A percentile compares a stretch with the other conserved stretches of the same genome.
Evolutionary conservation across 2,329 filamentous ascomycete genomes (phyloP).

Genomic region (Phaeosphaeriaceae sp.): DNA sequence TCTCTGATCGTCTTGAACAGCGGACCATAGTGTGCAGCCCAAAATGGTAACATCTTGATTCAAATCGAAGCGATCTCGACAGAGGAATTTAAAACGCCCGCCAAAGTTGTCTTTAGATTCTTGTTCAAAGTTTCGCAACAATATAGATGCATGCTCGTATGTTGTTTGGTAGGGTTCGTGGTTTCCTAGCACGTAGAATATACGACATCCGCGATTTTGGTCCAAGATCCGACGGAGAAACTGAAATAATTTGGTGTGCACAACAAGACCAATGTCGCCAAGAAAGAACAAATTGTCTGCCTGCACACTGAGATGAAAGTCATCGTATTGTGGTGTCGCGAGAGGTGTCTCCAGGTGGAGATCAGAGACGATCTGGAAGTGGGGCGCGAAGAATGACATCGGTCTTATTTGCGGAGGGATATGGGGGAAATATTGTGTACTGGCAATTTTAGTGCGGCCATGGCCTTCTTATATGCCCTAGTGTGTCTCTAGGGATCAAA

Average conservation of each 20-base stretch:
- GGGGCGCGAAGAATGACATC: conserved; percentile 16
- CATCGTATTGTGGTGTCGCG: conserved; percentile 10
- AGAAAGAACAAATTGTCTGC: conserved; percentile 17
- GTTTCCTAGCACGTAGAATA: conserved; percentile 31
- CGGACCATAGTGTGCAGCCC: conserved; percentile 23
- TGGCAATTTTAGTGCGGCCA: no score
- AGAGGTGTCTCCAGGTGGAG: conserved; percentile 28
- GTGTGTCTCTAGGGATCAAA: no score
- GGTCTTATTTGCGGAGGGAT: background rate
- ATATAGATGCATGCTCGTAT: background rate
- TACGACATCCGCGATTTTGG: conserved; percentile 2
- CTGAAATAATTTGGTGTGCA: conserved; percentile 13
- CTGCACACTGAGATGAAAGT: conserved; percentile 8
- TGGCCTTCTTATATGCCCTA: no score
- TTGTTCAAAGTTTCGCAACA: conserved; percentile 21
- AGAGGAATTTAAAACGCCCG: conserved; percentile 21
- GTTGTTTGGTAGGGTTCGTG: conserved; percentile 21
- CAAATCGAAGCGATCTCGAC: conserved; percentile 18
- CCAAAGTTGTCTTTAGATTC: conserved; percentile 9
- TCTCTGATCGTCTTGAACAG: conserved; percentile 5
- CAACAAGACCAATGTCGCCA: conserved; percentile 25
- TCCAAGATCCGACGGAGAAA: conserved; percentile 18
- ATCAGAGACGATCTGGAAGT: conserved; percentile 30
- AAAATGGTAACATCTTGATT: conserved; percentile 15
- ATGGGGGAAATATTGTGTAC: no score